A percentile compares a stretch with the other conserved stretches of the same genome.
These are phyloP conservation scores for Gonium pectorale DNA, from an alignment of 139 green algal species.

Conservation along the genomic window DNA sequence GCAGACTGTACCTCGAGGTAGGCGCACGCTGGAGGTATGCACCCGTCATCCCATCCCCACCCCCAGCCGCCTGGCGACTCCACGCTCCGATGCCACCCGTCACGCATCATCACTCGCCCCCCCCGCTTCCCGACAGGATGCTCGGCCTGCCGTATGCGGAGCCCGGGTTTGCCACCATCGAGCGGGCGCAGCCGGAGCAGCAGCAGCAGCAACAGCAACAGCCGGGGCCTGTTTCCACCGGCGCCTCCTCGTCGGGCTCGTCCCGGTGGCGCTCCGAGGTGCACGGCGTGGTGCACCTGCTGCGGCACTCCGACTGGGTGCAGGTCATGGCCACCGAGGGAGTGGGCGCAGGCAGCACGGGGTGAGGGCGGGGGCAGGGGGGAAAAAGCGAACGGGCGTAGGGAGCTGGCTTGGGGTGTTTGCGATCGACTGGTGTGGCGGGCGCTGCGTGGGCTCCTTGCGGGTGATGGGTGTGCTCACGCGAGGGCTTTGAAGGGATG, in stretches of 20 bases:
- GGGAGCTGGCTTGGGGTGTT: too few relatives aligned
- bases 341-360: constrained; percentile 7
- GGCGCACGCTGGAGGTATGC: too few relatives aligned
- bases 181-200: background rate
- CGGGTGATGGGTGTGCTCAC: too few relatives aligned
- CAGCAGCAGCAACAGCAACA: background rate
- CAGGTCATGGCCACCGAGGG: constrained; percentile 51
- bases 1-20: too few relatives aligned
- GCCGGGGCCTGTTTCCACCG: background rate
- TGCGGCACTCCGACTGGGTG: constrained; percentile 48
- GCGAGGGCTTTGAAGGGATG: too few relatives aligned
- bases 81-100: too few relatives aligned
- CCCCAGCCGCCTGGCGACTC: too few relatives aligned
- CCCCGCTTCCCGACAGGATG: background rate
- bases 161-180: constrained; percentile 61
- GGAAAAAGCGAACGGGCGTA: background rate
- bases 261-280: constrained; percentile 1
- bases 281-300: constrained; percentile 57
- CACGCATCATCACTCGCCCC: too few relatives aligned
- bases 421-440: too few relatives aligned
- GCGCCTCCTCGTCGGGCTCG: background rate
- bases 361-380: background rate
- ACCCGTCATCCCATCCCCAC: too few relatives aligned
- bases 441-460: too few relatives aligned
- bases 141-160: constrained; percentile 50